These are phyloP conservation scores for Marasmius fiardii DNA, from an alignment of 1,284 basidiomycete genomes.

Conservation along the genomic window DNA sequence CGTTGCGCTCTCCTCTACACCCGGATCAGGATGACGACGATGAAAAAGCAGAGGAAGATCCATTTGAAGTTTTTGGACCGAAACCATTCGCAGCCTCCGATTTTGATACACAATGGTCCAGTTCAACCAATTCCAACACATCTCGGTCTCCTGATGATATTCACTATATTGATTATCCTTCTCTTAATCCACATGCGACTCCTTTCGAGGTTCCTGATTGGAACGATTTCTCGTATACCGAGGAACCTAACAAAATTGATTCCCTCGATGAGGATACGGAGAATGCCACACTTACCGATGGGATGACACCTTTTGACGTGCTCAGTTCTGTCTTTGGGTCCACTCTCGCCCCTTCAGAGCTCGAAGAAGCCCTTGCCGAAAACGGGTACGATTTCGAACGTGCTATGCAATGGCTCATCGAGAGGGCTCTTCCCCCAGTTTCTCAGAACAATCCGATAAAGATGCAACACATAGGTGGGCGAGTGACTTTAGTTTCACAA, in stretches of 20 bases:
- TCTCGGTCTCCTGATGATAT: conserved; percentile 48
- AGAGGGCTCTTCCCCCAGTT: conserved; percentile 53
- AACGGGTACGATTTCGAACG: conserved; percentile 94
- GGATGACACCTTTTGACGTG: conserved; percentile 97
- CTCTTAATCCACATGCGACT: conserved; percentile 28
- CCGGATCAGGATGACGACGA: conserved; percentile 56
- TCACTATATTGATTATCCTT: conserved; percentile 28
- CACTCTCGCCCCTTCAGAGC: conserved; percentile 82
- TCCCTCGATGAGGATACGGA: conserved; percentile 41
- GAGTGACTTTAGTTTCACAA: conserved; percentile 59
- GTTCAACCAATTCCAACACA: conserved; percentile 44
- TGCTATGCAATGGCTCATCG: conserved; percentile 90
- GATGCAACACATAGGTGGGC: conserved; percentile 57
- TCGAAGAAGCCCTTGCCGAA: conserved; percentile 88
- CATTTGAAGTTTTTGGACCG: conserved; percentile 68
- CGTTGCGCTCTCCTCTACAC: conserved; percentile 58
- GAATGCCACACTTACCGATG: conserved; percentile 66
- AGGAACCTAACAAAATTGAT: conserved; percentile 25
- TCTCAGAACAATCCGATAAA: conserved; percentile 43
- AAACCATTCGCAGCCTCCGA: conserved; percentile 60
- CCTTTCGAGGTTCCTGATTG: conserved; percentile 10
- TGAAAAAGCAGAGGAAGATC: conserved; percentile 51
- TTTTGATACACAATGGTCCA: conserved; percentile 58
- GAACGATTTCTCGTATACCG: conserved; percentile 26
- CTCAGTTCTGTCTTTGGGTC: conserved; percentile 91